Percentiles rank a stretch among this genome's conserved stretches.
phyloP scores from a whole-genome alignment of 345 rosid genomes.

The Eucalyptus victrix region DNA sequence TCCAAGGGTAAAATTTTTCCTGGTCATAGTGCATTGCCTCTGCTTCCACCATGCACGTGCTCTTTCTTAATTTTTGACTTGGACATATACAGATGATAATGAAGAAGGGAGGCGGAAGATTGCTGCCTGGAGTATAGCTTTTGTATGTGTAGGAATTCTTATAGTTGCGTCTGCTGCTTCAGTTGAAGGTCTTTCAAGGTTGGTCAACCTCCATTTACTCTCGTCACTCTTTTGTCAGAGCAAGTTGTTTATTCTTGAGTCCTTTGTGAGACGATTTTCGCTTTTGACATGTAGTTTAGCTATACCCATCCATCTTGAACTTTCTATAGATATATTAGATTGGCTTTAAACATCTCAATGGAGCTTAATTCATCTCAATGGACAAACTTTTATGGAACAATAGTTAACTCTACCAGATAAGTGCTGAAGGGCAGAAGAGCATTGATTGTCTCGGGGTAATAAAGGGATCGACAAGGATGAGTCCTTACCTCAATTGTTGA shows the following conservation, averaged over 20 bases:
- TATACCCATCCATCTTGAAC: background rate
- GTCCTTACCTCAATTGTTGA: background rate
- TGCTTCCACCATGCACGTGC: background rate
- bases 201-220: background rate
- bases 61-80: background rate
- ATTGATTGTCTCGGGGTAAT: background rate
- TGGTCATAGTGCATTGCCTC: background rate
- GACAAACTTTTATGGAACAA: background rate
- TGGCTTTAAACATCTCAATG: background rate
- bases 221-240: background rate
- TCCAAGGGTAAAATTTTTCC: background rate
- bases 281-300: background rate
- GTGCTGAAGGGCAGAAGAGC: background rate
- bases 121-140: slow-evolving; percentile 87
- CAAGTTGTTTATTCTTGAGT: background rate
- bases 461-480: background rate
- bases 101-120: slow-evolving; percentile 47
- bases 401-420: background rate
- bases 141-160: slow-evolving; percentile 59
- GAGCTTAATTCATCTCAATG: background rate
- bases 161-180: slow-evolving; percentile 68
- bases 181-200: slow-evolving; percentile 59
- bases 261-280: background rate
- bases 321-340: background rate
- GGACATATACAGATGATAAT: slow-evolving; percentile 27